A percentile compares a stretch with the other conserved stretches of the same genome.
phyloP scores from a whole-genome alignment of 306 rosid species.

The Cucumis sativus region DNA sequence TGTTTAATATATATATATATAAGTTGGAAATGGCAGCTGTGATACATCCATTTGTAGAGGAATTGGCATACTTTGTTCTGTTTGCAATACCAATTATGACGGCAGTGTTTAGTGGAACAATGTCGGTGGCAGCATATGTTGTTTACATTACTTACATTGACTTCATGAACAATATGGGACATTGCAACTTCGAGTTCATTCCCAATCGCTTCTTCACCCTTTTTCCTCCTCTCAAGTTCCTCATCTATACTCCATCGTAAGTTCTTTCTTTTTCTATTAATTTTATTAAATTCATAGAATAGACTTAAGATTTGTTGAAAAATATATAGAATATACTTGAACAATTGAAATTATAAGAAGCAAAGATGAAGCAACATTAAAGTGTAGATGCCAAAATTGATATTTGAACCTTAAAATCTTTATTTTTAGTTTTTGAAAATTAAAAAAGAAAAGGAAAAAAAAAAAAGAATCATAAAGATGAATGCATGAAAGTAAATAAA shows the following conservation, averaged over 20 bases:
- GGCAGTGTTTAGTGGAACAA: neutral
- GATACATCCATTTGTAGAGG: constrained; percentile 38
- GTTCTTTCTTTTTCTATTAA: neutral
- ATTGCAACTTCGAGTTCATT: constrained; percentile 33
- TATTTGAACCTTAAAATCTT: too few species aligned
- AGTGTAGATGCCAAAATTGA: too few species aligned
- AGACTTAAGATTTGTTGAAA: too few species aligned
- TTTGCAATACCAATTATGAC: constrained; percentile 17
- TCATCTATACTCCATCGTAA: constrained; percentile 33
- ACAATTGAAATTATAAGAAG: too few species aligned
- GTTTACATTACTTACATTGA: constrained; percentile 17
- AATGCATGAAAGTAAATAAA: too few species aligned
- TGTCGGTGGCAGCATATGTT: neutral
- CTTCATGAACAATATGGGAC: constrained; percentile 43
- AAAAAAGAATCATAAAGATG: too few species aligned
- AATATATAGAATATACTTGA: too few species aligned
- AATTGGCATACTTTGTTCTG: constrained; percentile 15
- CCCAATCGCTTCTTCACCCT: constrained; percentile 24
- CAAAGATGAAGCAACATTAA: too few species aligned
- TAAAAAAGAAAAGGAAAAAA: too few species aligned
- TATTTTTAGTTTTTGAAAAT: too few species aligned
- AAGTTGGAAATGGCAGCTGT: constrained; percentile 21
- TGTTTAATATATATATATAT: too few species aligned
- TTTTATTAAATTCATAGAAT: too few species aligned
- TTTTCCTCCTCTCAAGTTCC: constrained; percentile 31